phyloP scores from a whole-genome alignment of 306 rosid genomes.

The Inga oerstediana region DNA sequence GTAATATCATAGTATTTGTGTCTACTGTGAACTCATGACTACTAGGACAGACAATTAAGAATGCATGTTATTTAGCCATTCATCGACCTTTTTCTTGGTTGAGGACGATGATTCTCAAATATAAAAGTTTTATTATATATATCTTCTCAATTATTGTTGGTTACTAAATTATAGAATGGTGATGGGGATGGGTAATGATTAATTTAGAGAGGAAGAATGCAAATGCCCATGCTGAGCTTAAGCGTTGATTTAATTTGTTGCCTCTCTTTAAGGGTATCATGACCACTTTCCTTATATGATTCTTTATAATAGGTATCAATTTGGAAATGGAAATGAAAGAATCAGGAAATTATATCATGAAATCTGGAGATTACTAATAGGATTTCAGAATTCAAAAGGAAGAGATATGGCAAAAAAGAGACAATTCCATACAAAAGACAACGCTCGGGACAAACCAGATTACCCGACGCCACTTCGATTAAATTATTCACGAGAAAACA shows the following conservation, averaged over 20 bases:
- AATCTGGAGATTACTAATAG: no score
- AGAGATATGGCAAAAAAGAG: conserved; percentile 18
- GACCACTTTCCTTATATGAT: conserved; percentile 14
- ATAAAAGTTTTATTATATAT: no score
- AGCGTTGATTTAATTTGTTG: conserved; percentile 20
- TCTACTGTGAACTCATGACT: background rate
- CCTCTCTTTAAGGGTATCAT: conserved; percentile 3
- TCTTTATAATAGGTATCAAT: no score
- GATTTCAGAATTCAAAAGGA: no score
- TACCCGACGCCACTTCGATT: conserved; percentile 31
- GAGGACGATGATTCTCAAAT: no score
- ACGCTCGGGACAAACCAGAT: background rate
- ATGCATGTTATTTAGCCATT: background rate
- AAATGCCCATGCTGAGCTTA: conserved; percentile 23
- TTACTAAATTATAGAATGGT: background rate
- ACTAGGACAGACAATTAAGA: no score
- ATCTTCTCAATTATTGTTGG: background rate
- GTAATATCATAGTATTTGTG: no score
- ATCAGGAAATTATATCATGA: no score
- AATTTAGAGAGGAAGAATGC: background rate
- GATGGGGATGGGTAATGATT: background rate
- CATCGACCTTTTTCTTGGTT: background rate
- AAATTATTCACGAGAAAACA: conserved; percentile 45
- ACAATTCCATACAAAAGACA: conserved; percentile 52
- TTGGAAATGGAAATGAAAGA: no score